Evolutionary conservation across 306 rosid species (phyloP).

Genomic region (Fragaria nilgerrensis): DNA sequence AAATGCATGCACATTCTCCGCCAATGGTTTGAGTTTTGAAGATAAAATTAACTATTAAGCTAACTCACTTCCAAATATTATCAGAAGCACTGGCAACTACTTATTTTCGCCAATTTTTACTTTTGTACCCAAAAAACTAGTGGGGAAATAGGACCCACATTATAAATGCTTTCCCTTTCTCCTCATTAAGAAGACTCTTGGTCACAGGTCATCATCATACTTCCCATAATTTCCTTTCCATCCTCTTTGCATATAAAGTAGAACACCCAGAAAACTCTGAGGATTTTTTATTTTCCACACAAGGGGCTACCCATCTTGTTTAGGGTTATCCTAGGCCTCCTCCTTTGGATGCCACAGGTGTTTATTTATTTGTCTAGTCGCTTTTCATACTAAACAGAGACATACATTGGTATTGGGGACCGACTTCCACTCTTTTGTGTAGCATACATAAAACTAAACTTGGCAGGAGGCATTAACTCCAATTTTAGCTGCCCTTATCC

Average conservation of each 20-base stretch:
- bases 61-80: background rate
- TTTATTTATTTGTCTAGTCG: background rate
- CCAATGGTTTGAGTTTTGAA: background rate
- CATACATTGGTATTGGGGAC: background rate
- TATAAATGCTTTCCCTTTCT: background rate
- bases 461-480: background rate
- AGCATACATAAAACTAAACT: background rate
- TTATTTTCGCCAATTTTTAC: background rate
- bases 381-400: background rate
- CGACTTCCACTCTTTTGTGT: background rate
- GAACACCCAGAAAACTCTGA: background rate
- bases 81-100: background rate
- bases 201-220: background rate
- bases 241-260: background rate
- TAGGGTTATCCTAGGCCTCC: background rate
- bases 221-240: background rate
- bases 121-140: background rate
- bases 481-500: background rate
- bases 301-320: background rate
- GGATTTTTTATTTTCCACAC: background rate
- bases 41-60: background rate
- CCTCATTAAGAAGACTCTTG: background rate
- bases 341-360: background rate
- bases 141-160: background rate
- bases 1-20: background rate